Evolutionary conservation across 1,284 basidiomycete genomes (phyloP).

Genomic region (Trichosporon coremiiforme): DNA sequence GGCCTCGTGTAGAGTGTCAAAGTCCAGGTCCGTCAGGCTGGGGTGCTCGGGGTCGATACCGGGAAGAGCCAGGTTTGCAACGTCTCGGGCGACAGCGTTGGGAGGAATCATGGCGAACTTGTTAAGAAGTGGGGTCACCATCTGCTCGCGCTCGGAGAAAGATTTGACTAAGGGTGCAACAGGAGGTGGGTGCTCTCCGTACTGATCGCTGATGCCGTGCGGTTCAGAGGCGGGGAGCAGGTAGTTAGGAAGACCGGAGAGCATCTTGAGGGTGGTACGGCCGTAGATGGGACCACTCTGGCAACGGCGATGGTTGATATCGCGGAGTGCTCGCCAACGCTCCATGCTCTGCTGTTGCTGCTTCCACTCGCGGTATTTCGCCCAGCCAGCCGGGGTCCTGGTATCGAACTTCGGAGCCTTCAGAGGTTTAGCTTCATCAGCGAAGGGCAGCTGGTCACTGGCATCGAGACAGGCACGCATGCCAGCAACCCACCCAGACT

Average conservation of each 20-base stretch:
- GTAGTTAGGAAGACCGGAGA: slow-evolving; percentile 57
- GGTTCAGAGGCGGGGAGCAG: slow-evolving; percentile 64
- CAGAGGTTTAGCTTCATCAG: slow-evolving; percentile 62
- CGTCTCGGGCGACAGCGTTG: slow-evolving; percentile 71
- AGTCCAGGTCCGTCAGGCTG: slow-evolving; percentile 54
- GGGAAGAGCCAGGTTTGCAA: slow-evolving; percentile 59
- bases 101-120: slow-evolving; percentile 84
- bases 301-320: slow-evolving; percentile 78
- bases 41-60: slow-evolving; percentile 49
- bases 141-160: slow-evolving; percentile 64
- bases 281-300: slow-evolving; percentile 66
- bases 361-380: slow-evolving; percentile 63
- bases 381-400: slow-evolving; percentile 74
- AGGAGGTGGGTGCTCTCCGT: slow-evolving; percentile 56
- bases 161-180: slow-evolving; percentile 64
- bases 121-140: slow-evolving; percentile 66
- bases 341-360: slow-evolving; percentile 63
- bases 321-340: slow-evolving; percentile 70
- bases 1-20: slow-evolving; percentile 71
- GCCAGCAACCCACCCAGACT: slow-evolving; percentile 61
- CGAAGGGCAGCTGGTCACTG: slow-evolving; percentile 65
- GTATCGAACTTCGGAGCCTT: slow-evolving; percentile 63
- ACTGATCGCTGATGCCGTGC: slow-evolving; percentile 38
- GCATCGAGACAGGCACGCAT: slow-evolving; percentile 69
- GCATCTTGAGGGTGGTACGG: slow-evolving; percentile 63